These are phyloP conservation scores for Scenedesmus sp. DNA, from an alignment of 163 green algal genomes.

Conservation along the genomic window DNA sequence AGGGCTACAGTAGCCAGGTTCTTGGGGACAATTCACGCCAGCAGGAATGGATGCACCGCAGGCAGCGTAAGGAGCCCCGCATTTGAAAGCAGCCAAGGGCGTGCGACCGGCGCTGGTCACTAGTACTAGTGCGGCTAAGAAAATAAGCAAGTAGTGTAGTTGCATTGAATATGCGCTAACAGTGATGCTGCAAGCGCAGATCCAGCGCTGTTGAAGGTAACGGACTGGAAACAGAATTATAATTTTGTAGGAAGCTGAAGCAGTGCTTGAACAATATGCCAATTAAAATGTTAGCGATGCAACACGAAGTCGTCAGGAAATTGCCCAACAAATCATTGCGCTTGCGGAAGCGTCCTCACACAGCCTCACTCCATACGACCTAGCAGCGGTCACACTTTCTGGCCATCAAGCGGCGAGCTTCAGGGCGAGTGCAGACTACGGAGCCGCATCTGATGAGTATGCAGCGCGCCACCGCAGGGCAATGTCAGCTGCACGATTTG, in stretches of 20 bases:
- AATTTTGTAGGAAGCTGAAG: background rate
- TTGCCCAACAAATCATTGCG: background rate
- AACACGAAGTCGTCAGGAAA: background rate
- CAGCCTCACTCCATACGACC: background rate
- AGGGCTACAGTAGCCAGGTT: constrained; percentile 11
- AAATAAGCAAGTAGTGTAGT: background rate
- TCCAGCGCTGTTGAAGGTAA: background rate
- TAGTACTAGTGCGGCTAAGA: background rate
- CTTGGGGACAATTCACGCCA: background rate
- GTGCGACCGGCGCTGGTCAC: background rate
- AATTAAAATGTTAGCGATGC: too few species aligned
- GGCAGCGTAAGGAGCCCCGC: background rate
- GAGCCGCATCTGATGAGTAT: background rate
- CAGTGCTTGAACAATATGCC: background rate
- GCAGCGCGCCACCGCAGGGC: too few species aligned
- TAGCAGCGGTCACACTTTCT: background rate
- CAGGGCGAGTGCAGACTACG: background rate
- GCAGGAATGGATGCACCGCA: constrained; percentile 30
- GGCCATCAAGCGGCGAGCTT: background rate
- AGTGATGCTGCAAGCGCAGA: background rate
- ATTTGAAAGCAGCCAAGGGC: constrained; percentile 4
- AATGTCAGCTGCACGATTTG: too few species aligned
- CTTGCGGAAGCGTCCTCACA: background rate
- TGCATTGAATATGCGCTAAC: background rate
- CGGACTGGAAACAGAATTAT: background rate